These are phyloP conservation scores for Inonotus hispidus DNA, from an alignment of 1,284 basidiomycete species.

Conservation along the genomic window DNA sequence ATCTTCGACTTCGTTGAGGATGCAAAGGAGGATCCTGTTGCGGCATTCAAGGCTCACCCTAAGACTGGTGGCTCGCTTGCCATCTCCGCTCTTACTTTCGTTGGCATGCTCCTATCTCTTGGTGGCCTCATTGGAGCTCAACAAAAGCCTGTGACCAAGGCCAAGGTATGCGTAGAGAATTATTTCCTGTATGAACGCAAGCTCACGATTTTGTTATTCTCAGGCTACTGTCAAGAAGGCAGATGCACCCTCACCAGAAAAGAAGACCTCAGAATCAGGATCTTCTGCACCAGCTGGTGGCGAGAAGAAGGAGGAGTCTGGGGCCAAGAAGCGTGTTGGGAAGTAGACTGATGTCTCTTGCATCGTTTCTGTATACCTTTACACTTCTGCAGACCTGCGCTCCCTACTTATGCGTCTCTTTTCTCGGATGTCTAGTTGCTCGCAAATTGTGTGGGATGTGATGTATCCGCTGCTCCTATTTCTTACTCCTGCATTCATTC, in stretches of 20 bases:
- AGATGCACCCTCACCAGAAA: conserved; percentile 54
- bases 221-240: conserved; percentile 72
- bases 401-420: neutral
- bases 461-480: neutral
- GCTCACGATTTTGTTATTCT: conserved; percentile 8
- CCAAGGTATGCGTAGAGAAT: conserved; percentile 21
- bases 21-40: conserved; percentile 66
- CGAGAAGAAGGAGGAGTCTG: conserved; percentile 39
- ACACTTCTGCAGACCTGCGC: neutral
- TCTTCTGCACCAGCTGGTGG: conserved; percentile 66
- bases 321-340: conserved; percentile 12
- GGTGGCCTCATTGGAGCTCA: conserved; percentile 72
- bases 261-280: conserved; percentile 47
- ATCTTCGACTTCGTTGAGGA: conserved; percentile 68
- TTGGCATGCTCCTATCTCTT: conserved; percentile 78
- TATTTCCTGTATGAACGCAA: neutral
- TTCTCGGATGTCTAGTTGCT: neutral
- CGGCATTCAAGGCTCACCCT: conserved; percentile 76
- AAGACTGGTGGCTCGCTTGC: conserved; percentile 77
- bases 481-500: neutral
- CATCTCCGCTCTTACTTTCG: conserved; percentile 68
- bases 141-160: conserved; percentile 66
- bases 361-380: neutral
- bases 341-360: conserved; percentile 1
- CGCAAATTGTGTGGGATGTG: neutral